phyloP scores from a whole-genome alignment of 1,284 basidiomycete genomes.

The Marasmius tenuissimus region DNA sequence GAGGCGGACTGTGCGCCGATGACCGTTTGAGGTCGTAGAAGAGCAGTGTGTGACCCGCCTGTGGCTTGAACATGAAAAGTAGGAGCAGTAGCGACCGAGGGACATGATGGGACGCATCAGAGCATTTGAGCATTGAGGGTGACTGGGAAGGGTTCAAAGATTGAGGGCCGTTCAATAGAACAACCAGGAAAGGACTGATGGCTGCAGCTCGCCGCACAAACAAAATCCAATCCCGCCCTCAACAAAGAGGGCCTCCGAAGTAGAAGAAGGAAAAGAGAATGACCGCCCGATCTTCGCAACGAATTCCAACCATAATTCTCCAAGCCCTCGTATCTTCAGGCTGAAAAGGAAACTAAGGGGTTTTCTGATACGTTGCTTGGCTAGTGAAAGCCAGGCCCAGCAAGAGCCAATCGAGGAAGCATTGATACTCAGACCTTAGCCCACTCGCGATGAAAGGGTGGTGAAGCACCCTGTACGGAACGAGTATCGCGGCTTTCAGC shows the following conservation, averaged over 20 bases:
- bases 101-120: background rate
- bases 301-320: conserved; percentile 18
- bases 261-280: conserved; percentile 15
- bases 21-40: background rate
- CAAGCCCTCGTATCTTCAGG: conserved; percentile 3
- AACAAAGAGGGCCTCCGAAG: conserved; percentile 16
- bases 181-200: background rate
- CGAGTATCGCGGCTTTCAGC: conserved; percentile 56
- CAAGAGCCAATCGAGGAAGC: conserved; percentile 52
- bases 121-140: background rate
- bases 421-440: conserved; percentile 63
- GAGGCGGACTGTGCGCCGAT: background rate
- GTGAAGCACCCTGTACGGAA: conserved; percentile 35
- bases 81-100: background rate
- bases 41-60: background rate
- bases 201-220: background rate
- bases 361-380: conserved; percentile 54
- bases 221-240: background rate
- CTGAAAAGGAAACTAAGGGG: background rate
- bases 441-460: conserved; percentile 46
- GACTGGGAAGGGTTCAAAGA: background rate
- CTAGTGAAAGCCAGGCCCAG: conserved; percentile 45
- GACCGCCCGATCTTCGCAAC: conserved; percentile 25
- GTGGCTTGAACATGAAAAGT: background rate
- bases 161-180: background rate